Conservation (phyloP, 805 yeast genomes). For the Yarrowia osloensis region DNA sequence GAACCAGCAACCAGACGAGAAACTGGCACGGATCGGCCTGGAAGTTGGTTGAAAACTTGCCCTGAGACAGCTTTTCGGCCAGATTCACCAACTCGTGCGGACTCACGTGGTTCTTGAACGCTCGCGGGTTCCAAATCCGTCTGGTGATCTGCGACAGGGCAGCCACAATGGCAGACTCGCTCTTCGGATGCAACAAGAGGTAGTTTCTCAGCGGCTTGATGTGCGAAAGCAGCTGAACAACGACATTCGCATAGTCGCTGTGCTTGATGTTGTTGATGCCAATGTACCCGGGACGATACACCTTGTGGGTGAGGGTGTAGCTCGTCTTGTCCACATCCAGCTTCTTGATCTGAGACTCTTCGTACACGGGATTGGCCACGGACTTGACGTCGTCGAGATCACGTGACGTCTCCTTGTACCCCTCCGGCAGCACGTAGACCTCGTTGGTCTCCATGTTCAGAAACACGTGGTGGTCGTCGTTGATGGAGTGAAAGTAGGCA, state of each 20-base stretch:
- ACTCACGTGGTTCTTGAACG: constrained; percentile 64
- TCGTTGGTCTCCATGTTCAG: constrained; percentile 55
- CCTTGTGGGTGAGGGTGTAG: constrained; percentile 34
- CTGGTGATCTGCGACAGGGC: constrained; percentile 38
- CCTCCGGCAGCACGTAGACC: constrained; percentile 66
- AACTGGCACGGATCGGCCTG: constrained; percentile 59
- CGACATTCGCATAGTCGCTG: constrained; percentile 59
- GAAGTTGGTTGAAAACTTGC: constrained; percentile 46
- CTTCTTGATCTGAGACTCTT: constrained; percentile 41
- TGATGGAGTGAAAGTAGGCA: constrained; percentile 67
- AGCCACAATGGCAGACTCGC: not conserved
- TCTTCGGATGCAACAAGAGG: constrained; percentile 41
- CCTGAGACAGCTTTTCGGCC: constrained; percentile 49
- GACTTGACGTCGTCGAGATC: constrained; percentile 55
- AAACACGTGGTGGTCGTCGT: constrained; percentile 63
- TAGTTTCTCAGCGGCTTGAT: constrained; percentile 52
- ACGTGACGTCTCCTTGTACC: constrained; percentile 47
- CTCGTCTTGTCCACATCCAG: constrained; percentile 40
- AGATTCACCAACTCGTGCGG: constrained; percentile 64
- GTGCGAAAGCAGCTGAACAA: constrained; percentile 60
- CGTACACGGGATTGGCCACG: constrained; percentile 56
- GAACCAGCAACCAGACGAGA: constrained; percentile 60
- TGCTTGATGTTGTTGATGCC: constrained; percentile 59
- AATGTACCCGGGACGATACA: constrained; percentile 62
- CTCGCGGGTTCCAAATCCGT: constrained; percentile 63